Percentiles rank a stretch among this genome's conserved stretches.
phyloP scores from a whole-genome alignment of 2,329 filamentous ascomycete genomes.

The Venturia effusa region DNA sequence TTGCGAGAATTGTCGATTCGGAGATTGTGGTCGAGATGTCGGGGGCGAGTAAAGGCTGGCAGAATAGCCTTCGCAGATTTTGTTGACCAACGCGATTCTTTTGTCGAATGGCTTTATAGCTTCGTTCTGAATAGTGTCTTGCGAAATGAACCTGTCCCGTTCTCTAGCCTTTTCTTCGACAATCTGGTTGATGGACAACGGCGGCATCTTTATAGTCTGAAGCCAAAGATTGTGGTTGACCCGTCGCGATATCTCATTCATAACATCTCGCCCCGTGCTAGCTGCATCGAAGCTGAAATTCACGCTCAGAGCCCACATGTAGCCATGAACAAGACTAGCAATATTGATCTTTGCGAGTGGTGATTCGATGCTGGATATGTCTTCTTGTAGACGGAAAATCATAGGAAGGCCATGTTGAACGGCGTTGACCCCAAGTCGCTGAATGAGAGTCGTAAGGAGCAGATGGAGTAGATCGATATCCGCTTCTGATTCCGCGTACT shows the following conservation, averaged over 20 bases:
- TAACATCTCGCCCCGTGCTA: slow-evolving; percentile 57
- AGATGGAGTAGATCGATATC: slow-evolving; percentile 71
- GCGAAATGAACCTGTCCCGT: not conserved
- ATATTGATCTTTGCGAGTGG: slow-evolving; percentile 65
- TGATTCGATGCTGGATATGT: slow-evolving; percentile 56
- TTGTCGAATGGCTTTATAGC: slow-evolving; percentile 67
- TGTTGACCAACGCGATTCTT: slow-evolving; percentile 58
- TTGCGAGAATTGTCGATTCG: slow-evolving; percentile 51
- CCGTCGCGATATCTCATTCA: slow-evolving; percentile 65
- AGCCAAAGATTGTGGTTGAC: slow-evolving; percentile 71
- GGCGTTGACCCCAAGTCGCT: slow-evolving; percentile 73
- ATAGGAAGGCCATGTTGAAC: slow-evolving; percentile 71
- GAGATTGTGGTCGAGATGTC: slow-evolving; percentile 58
- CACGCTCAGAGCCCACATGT: slow-evolving; percentile 71
- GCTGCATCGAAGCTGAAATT: slow-evolving; percentile 67
- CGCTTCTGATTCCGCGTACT: slow-evolving; percentile 58
- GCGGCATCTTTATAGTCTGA: slow-evolving; percentile 59
- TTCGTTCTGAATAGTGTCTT: slow-evolving; percentile 26
- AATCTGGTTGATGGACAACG: slow-evolving; percentile 52
- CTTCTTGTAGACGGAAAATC: slow-evolving; percentile 80
- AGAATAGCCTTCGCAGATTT: slow-evolving; percentile 62
- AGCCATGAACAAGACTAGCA: slow-evolving; percentile 78
- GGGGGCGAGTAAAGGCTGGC: slow-evolving; percentile 52
- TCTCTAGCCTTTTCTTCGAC: slow-evolving; percentile 24
- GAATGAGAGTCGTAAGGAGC: slow-evolving; percentile 62